Conservation (phyloP, 768 basidiomycete species). For the Serendipita indica region DNA sequence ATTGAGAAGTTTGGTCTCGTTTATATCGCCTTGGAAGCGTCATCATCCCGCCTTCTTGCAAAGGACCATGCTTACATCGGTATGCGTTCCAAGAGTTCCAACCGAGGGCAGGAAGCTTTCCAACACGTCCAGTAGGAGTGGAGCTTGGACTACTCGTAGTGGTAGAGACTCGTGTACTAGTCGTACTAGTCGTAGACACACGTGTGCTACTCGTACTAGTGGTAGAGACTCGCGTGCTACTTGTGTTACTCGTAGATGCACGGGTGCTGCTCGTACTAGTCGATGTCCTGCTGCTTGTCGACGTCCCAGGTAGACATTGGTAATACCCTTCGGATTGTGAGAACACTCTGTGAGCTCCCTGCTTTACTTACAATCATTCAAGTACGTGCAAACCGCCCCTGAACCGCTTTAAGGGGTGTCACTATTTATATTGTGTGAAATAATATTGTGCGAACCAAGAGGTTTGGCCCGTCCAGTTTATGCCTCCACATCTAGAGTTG, state of each 20-base stretch:
- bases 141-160: conserved; percentile 26
- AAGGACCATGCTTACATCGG: conserved; percentile 23
- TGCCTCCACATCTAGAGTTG: conserved; percentile 22
- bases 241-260: too few species aligned
- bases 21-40: conserved; percentile 25
- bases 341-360: conserved; percentile 16
- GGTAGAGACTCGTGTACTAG: conserved; percentile 22
- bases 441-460: conserved; percentile 19
- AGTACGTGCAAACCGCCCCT: background rate
- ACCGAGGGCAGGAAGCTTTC: conserved; percentile 34
- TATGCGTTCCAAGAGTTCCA: conserved; percentile 45
- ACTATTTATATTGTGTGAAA: background rate
- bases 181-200: too few species aligned
- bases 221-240: too few species aligned
- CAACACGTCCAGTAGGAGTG: conserved; percentile 27
- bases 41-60: background rate
- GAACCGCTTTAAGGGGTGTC: background rate
- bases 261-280: conserved; percentile 10
- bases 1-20: conserved; percentile 30
- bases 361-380: background rate
- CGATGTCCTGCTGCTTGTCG: conserved; percentile 11
- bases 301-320: background rate
- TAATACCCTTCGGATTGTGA: background rate
- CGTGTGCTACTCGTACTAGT: conserved; percentile 9
- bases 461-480: conserved; percentile 24